Evolutionary conservation across 495 filamentous ascomycete species (phyloP).

Genomic region (Entonaema liquescens): DNA sequence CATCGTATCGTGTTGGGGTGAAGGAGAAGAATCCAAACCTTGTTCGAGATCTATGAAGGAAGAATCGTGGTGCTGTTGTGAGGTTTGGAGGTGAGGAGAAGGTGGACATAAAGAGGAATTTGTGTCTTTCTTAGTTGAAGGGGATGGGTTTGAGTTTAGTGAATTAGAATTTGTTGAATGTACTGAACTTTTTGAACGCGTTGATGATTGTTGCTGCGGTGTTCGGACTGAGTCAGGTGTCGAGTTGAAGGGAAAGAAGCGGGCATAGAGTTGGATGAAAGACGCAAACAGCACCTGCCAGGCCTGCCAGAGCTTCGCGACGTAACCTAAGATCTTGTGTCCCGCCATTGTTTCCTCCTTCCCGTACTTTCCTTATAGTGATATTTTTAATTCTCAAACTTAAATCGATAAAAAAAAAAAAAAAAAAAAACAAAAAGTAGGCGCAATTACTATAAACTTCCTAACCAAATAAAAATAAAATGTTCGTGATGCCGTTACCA

Average conservation of each 20-base stretch:
- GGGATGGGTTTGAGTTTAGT: background rate
- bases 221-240: conserved; percentile 16
- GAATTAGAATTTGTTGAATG: background rate
- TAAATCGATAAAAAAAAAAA: conserved; percentile 1
- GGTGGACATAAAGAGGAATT: background rate
- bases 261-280: conserved; percentile 44
- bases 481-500: conserved; percentile 9
- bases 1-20: conserved; percentile 25
- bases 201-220: conserved; percentile 8
- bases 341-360: conserved; percentile 45
- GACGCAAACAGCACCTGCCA: conserved; percentile 48
- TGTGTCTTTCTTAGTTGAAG: background rate
- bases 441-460: conserved; percentile 1
- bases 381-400: conserved; percentile 6
- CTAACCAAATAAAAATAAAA: conserved; percentile 1
- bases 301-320: conserved; percentile 43
- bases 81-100: background rate
- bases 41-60: conserved; percentile 36
- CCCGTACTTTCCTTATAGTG: conserved; percentile 18
- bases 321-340: conserved; percentile 49
- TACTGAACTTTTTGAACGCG: background rate
- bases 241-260: conserved; percentile 39
- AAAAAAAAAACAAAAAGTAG: too few relatives aligned
- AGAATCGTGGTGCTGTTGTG: background rate
- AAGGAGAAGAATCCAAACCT: conserved; percentile 16